phyloP scores from a whole-genome alignment of 2,329 filamentous ascomycete genomes.

The Lecanicillium sp. region DNA sequence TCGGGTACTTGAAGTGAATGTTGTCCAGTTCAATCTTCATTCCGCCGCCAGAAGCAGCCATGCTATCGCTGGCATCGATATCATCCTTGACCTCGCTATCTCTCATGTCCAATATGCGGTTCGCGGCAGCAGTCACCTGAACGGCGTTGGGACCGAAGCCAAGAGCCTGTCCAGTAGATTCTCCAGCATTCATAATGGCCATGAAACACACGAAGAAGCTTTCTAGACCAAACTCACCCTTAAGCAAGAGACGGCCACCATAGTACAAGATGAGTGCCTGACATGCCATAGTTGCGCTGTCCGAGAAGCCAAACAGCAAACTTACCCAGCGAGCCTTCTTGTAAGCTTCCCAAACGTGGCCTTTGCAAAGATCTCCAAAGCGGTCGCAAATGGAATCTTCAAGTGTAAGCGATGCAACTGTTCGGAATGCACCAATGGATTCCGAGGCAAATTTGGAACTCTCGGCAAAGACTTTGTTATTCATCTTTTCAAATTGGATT shows the following conservation, averaged over 20 bases:
- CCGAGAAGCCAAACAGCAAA: conserved; percentile 59
- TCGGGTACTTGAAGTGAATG: conserved; percentile 53
- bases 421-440: conserved; percentile 65
- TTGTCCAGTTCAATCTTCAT: conserved; percentile 48
- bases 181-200: conserved; percentile 58
- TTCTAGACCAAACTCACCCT: conserved; percentile 36
- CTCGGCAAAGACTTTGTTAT: conserved; percentile 57
- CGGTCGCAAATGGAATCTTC: conserved; percentile 56
- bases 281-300: conserved; percentile 56
- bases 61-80: conserved; percentile 21
- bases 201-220: conserved; percentile 53
- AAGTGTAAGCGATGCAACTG: conserved; percentile 61
- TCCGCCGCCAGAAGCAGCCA: conserved; percentile 38
- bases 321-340: conserved; percentile 54
- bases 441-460: conserved; percentile 70
- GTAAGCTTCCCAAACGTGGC: conserved; percentile 52
- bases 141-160: conserved; percentile 58
- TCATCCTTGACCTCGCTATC: conserved; percentile 30
- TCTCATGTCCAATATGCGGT: conserved; percentile 47
- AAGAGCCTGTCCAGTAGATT: conserved; percentile 59
- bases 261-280: conserved; percentile 61
- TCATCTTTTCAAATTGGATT: conserved; percentile 60
- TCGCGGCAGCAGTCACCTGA: conserved; percentile 49
- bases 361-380: conserved; percentile 49
- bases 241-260: conserved; percentile 49